Conservation (phyloP, 805 yeast species). For the Ogataea kodamae region DNA sequence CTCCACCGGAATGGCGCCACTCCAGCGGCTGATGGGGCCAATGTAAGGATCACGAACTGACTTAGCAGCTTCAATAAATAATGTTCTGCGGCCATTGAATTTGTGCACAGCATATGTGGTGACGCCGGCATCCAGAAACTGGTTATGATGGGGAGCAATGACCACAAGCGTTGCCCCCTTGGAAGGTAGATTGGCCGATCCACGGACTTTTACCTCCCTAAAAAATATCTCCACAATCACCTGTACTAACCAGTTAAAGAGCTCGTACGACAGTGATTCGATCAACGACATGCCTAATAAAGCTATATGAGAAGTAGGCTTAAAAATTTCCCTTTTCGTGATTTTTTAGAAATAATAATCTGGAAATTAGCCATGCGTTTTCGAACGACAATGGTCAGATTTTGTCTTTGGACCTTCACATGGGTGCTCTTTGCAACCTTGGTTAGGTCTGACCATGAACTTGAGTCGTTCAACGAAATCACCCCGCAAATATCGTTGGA, state of each 20-base stretch:
- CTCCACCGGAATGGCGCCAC: slow-evolving; percentile 84
- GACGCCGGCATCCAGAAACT: slow-evolving; percentile 66
- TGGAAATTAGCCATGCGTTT: slow-evolving; percentile 6
- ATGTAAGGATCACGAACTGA: slow-evolving; percentile 66
- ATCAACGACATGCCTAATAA: slow-evolving; percentile 7
- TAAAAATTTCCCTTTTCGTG: background rate
- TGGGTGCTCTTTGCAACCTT: background rate
- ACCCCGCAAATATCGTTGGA: slow-evolving; percentile 16
- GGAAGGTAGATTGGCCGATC: slow-evolving; percentile 67
- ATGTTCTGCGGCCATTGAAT: slow-evolving; percentile 63
- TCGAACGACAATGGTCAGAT: slow-evolving; percentile 1
- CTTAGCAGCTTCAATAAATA: slow-evolving; percentile 81
- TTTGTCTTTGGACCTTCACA: slow-evolving; percentile 1
- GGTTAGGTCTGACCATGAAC: slow-evolving; percentile 2
- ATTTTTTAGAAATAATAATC: slow-evolving; percentile 1
- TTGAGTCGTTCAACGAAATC: slow-evolving; percentile 1
- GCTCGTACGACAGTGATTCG: slow-evolving; percentile 20
- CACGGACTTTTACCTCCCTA: slow-evolving; percentile 84
- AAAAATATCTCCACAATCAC: slow-evolving; percentile 56
- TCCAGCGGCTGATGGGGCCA: slow-evolving; percentile 71
- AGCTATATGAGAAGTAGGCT: no score
- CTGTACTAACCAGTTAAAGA: slow-evolving; percentile 30
- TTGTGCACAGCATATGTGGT: slow-evolving; percentile 69
- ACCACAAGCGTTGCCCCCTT: slow-evolving; percentile 87
- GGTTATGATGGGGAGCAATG: slow-evolving; percentile 97